Conservation (phyloP, 148 eudicot genomes). For the Salicornia ramosissima region DNA sequence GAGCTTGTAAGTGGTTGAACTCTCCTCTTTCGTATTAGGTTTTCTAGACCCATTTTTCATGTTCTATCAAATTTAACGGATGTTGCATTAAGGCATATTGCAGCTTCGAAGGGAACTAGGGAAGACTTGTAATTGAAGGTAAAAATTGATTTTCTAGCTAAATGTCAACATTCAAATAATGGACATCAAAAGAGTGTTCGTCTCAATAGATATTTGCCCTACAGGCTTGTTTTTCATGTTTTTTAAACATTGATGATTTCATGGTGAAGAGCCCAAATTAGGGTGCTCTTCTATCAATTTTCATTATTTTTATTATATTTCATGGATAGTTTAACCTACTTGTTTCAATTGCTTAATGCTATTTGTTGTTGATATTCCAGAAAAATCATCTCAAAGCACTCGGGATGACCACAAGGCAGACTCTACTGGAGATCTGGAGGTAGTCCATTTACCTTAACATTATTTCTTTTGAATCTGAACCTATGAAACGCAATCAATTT, state of each 20-base stretch:
- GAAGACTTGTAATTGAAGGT: no score
- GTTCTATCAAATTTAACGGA: no score
- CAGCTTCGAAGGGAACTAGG: no score
- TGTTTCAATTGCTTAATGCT: background rate
- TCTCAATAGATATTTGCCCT: no score
- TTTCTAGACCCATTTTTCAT: no score
- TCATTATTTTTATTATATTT: background rate
- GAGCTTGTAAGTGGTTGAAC: no score
- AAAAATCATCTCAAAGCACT: constrained; percentile 73
- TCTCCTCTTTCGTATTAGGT: no score
- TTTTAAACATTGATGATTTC: background rate
- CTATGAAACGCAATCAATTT: background rate
- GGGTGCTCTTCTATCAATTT: background rate
- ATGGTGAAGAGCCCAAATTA: background rate
- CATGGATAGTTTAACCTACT: no score
- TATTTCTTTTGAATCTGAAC: background rate
- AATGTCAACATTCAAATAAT: no score
- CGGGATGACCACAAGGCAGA: constrained; percentile 79
- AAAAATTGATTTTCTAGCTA: no score
- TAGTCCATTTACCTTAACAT: constrained; percentile 17
- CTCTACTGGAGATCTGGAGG: constrained; percentile 89
- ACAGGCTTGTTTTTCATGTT: background rate
- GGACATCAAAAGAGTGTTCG: no score
- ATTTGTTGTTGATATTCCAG: constrained; percentile 33
- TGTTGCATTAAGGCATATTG: no score